Percentiles rank a stretch among this genome's conserved stretches.
phyloP scores from a whole-genome alignment of 1,284 basidiomycete genomes.

The Ganoderma multipileum region DNA sequence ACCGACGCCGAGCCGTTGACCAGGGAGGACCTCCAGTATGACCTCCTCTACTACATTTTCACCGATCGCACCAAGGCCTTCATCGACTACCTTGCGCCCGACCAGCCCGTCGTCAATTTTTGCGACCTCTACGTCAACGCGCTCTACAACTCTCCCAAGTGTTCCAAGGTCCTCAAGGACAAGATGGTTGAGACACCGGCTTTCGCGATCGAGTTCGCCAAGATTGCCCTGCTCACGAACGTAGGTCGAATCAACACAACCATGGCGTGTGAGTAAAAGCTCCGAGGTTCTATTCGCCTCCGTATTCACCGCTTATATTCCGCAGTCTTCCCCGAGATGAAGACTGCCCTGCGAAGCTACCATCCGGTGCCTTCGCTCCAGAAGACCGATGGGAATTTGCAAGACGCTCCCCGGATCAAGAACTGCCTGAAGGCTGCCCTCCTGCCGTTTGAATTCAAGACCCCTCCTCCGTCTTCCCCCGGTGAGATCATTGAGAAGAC shows the following conservation, averaged over 20 bases:
- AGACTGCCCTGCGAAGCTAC: conserved; percentile 82
- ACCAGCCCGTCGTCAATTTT: conserved; percentile 57
- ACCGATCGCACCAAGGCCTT: conserved; percentile 63
- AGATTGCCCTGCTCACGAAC: conserved; percentile 80
- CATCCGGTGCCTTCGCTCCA: conserved; percentile 86
- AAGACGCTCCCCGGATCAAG: conserved; percentile 85
- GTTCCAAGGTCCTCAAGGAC: conserved; percentile 68
- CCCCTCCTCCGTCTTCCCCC: conserved; percentile 71
- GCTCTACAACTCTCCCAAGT: conserved; percentile 72
- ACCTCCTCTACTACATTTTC: conserved; percentile 76
- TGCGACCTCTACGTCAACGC: conserved; percentile 80
- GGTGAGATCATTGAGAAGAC: conserved; percentile 70
- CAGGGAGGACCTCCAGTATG: conserved; percentile 77
- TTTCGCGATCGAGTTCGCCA: conserved; percentile 80
- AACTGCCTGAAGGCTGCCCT: conserved; percentile 79
- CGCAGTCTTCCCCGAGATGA: conserved; percentile 81
- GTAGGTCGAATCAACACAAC: conserved; percentile 86
- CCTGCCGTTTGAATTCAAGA: conserved; percentile 74
- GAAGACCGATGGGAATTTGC: conserved; percentile 75
- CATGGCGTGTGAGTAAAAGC: conserved; percentile 72
- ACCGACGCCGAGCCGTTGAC: conserved; percentile 67
- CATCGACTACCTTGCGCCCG: conserved; percentile 48
- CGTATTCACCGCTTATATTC: conserved; percentile 14
- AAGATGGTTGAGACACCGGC: conserved; percentile 70
- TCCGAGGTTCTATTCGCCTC: conserved; percentile 9